Percentiles rank a stretch among this genome's conserved stretches.
Conservation (phyloP, 306 rosid genomes). For the Dryas alaskensis region DNA sequence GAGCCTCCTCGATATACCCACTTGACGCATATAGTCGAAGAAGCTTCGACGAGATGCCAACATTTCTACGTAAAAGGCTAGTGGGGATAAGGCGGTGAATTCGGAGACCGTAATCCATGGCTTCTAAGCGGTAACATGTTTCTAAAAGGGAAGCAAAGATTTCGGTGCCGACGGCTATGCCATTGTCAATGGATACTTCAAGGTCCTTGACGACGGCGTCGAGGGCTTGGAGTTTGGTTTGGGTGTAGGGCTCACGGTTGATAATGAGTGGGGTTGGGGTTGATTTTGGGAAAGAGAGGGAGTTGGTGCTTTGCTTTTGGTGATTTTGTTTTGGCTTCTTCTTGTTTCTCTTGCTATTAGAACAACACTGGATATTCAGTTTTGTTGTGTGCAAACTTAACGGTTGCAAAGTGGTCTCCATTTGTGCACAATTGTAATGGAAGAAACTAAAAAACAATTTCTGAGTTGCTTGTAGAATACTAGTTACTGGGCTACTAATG, state of each 20-base stretch:
- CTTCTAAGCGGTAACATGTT: constrained; percentile 58
- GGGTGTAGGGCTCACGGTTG: constrained; percentile 43
- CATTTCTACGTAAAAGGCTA: constrained; percentile 47
- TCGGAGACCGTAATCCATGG: constrained; percentile 49
- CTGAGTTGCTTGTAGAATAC: neutral
- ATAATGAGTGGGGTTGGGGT: constrained; percentile 65
- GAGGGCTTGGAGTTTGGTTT: constrained; percentile 69
- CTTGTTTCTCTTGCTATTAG: constrained; percentile 31
- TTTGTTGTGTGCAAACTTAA: constrained; percentile 14
- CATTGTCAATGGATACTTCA: constrained; percentile 53
- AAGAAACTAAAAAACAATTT: neutral
- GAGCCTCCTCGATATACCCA: constrained; percentile 61
- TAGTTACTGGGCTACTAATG: neutral
- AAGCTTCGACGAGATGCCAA: constrained; percentile 65
- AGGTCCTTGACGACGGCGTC: constrained; percentile 60
- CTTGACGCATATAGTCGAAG: constrained; percentile 56
- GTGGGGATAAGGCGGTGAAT: constrained; percentile 67
- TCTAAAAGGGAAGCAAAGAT: constrained; percentile 72
- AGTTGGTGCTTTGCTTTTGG: constrained; percentile 32
- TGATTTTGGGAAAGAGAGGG: constrained; percentile 55
- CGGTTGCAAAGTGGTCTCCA: constrained; percentile 37
- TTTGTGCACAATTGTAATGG: constrained; percentile 7
- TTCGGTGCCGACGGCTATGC: constrained; percentile 50
- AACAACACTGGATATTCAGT: constrained; percentile 29
- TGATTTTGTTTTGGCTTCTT: constrained; percentile 29